Conservation (phyloP, 2,329 filamentous ascomycete species). For the Ophiostoma fasciatum region DNA sequence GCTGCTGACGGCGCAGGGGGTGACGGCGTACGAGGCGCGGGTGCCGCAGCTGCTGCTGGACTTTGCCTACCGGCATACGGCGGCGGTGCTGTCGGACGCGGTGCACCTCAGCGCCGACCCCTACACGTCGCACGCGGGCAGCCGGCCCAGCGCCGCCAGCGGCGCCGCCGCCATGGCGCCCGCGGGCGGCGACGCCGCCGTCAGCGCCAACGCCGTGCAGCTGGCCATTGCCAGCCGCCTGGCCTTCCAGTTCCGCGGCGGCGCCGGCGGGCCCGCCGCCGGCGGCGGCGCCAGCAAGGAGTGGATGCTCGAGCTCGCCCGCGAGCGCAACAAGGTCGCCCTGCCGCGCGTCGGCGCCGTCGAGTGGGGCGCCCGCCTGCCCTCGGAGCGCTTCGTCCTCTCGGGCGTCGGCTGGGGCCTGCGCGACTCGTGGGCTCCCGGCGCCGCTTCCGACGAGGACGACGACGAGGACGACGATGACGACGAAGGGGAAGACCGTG, state of each 20-base stretch:
- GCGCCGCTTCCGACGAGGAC: slow-evolving; percentile 26
- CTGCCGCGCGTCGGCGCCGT: slow-evolving; percentile 47
- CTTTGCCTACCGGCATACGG: slow-evolving; percentile 73
- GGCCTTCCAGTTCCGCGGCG: slow-evolving; percentile 51
- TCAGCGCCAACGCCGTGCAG: slow-evolving; percentile 52
- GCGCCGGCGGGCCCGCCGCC: slow-evolving; percentile 28
- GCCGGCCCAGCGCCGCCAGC: slow-evolving; percentile 32
- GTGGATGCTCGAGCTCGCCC: slow-evolving; percentile 60
- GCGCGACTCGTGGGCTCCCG: slow-evolving; percentile 39
- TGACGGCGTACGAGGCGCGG: slow-evolving; percentile 66
- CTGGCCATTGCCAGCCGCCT: slow-evolving; percentile 58
- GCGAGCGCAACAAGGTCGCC: slow-evolving; percentile 51
- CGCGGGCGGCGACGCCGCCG: slow-evolving; percentile 34
- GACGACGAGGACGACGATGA: slow-evolving; percentile 28
- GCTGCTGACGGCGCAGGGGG: slow-evolving; percentile 63
- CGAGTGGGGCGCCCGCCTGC: slow-evolving; percentile 53
- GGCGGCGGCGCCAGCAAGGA: slow-evolving; percentile 50
- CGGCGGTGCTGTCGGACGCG: slow-evolving; percentile 54
- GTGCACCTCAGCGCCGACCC: slow-evolving; percentile 55
- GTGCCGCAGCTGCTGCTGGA: slow-evolving; percentile 73
- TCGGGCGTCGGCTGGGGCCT: slow-evolving; percentile 52
- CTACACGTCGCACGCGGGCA: slow-evolving; percentile 42
- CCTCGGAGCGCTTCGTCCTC: slow-evolving; percentile 53
- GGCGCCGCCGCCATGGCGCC: slow-evolving; percentile 34
- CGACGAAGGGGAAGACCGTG: slow-evolving; percentile 22